Conservation (phyloP, 345 rosid species). For the Bruguiera parviflora region DNA sequence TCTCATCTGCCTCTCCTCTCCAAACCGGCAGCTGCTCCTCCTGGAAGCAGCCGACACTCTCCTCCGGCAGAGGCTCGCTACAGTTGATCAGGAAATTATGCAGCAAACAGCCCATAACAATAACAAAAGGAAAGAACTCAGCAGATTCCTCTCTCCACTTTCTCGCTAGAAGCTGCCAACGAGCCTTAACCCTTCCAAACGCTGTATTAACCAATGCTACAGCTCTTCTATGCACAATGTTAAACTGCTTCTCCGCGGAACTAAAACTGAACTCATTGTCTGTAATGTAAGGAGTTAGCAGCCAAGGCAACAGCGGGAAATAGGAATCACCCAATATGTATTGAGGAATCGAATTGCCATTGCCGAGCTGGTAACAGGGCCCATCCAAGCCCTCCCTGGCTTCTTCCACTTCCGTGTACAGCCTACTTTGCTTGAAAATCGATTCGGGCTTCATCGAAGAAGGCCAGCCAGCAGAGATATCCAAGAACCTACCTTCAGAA, state of each 20-base stretch:
- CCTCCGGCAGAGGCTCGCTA: constrained; percentile 41
- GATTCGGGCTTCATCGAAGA: constrained; percentile 43
- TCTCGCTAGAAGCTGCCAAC: constrained; percentile 62
- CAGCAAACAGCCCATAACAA: constrained; percentile 60
- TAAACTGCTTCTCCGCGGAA: constrained; percentile 45
- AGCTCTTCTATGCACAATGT: constrained; percentile 41
- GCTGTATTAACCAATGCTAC: constrained; percentile 42
- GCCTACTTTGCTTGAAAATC: constrained; percentile 46
- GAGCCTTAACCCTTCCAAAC: constrained; percentile 44
- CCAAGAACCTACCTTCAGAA: constrained; percentile 56
- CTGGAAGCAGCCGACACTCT: constrained; percentile 19
- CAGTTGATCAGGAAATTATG: constrained; percentile 63
- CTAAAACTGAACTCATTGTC: constrained; percentile 43
- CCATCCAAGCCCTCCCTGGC: constrained; percentile 47
- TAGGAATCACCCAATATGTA: constrained; percentile 62
- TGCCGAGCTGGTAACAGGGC: constrained; percentile 31
- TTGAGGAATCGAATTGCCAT: constrained; percentile 50
- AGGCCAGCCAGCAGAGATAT: constrained; percentile 90
- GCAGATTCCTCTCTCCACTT: constrained; percentile 59
- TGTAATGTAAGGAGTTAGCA: constrained; percentile 52
- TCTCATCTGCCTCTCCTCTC: constrained; percentile 42
- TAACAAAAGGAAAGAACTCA: constrained; percentile 58
- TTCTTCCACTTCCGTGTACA: constrained; percentile 42
- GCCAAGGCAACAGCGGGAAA: constrained; percentile 74
- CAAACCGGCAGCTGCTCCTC: constrained; percentile 34